phyloP scores from a whole-genome alignment of 768 basidiomycete genomes.

The Sarcodon sp. region DNA sequence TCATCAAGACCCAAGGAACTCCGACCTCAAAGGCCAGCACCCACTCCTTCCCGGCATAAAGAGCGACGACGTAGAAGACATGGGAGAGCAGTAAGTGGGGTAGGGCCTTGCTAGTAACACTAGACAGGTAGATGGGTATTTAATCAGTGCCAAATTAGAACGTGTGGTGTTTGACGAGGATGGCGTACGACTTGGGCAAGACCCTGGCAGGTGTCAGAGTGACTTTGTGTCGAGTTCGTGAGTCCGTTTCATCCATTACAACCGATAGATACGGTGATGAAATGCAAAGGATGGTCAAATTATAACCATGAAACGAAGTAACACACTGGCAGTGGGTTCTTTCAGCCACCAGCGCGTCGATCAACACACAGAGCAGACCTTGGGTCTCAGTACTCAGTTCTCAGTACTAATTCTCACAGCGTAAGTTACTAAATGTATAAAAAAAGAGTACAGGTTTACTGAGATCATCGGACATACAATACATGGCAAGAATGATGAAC shows the following conservation, averaged over 20 bases:
- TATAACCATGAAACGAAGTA: neutral
- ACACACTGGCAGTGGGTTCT: neutral
- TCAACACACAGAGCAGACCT: too few species aligned
- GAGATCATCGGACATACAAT: too few species aligned
- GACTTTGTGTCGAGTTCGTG: slow-evolving; percentile 23
- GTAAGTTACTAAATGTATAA: too few species aligned
- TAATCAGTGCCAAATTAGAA: slow-evolving; percentile 8
- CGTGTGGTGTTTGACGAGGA: slow-evolving; percentile 3
- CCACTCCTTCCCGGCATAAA: slow-evolving; percentile 56
- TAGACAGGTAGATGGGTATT: slow-evolving; percentile 10
- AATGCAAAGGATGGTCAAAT: neutral
- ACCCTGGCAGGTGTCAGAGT: slow-evolving; percentile 13
- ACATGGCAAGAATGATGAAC: too few species aligned
- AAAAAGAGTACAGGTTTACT: too few species aligned
- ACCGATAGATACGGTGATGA: neutral
- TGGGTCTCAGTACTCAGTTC: too few species aligned
- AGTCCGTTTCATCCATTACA: slow-evolving; percentile 17
- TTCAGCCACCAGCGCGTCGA: too few species aligned
- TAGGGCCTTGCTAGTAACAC: slow-evolving; percentile 39
- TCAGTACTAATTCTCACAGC: too few species aligned
- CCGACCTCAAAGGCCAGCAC: slow-evolving; percentile 54
- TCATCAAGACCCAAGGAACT: slow-evolving; percentile 66
- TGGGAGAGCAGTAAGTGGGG: slow-evolving; percentile 49
- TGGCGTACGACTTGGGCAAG: slow-evolving; percentile 10
- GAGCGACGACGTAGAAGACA: slow-evolving; percentile 45